Base-by-base conservation (phyloP, 202 grass and related monocot species). In the Eragrostis tef region DNA sequence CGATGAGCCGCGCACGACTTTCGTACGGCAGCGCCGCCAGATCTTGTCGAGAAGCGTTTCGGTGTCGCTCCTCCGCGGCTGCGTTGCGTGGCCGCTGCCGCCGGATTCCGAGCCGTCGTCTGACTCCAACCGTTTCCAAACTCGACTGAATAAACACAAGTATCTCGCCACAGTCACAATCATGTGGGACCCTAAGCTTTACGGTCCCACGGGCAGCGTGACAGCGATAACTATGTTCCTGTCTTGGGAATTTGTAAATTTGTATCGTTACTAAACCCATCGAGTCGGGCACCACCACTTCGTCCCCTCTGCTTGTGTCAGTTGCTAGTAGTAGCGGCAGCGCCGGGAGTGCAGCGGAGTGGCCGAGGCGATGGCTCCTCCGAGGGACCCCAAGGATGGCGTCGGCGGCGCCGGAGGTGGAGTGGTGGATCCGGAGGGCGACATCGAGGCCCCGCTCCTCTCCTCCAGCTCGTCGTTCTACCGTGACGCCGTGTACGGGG, bases 371-470 rank as follows among this genome's bases (percentile, higher is more conserved):
- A 77, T 83, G 86, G 82, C 77, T 53, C 71, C 77, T 53, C 71
- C 87, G 36, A 71, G 71, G 82, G 77, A 89, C 0, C 77, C 59
- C 63, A 49, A 68, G 16, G 71, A 61, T 19, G 64, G 74, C 34
- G 51, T 6, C 9, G 42, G 49, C 36, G 73, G 31, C 10, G 48
- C 29, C 20, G 42, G 15, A 6, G 67, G 67, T 31, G 42, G 75
- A 6, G 62, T 41, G 56, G 58, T 31, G 49, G 80, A 83, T 81
- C 70, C 44, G 58, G 83, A 73, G 52, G 59, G 56, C 0, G 89
- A 89, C 75, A 79, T 91, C 70, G 91, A 94, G 83, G 60, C 87
- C 13, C 84, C 86, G 11, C 83, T 97, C 48, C 25, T 87, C 41
- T 68, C 89, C 41, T 74, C 51, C 14, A 51, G 77, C n/a, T 90